phyloP scores from a whole-genome alignment of 495 filamentous ascomycete species.

The Rusavskia elegans region DNA sequence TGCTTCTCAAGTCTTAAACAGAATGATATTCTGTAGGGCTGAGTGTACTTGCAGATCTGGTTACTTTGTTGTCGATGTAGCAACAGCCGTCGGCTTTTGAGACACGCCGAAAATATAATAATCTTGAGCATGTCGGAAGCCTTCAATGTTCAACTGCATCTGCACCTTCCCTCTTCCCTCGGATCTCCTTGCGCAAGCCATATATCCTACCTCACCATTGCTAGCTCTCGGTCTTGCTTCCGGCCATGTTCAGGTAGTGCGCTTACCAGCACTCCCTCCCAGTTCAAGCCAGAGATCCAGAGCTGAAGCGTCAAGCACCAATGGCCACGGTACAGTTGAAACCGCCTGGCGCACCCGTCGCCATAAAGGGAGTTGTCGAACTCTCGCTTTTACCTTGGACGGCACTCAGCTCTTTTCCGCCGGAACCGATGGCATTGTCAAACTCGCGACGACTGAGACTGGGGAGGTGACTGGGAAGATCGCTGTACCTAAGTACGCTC shows the following conservation, averaged over 20 bases:
- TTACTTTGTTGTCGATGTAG: no score
- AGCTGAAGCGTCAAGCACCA: constrained; percentile 30
- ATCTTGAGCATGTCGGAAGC: no score
- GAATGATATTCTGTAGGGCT: no score
- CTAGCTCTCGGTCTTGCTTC: constrained; percentile 70
- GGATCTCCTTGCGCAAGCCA: constrained; percentile 77
- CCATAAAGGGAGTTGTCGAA: constrained; percentile 84
- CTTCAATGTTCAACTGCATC: constrained; percentile 63
- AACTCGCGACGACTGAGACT: constrained; percentile 65
- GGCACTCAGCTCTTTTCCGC: constrained; percentile 69
- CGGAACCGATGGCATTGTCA: constrained; percentile 79
- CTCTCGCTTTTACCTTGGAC: constrained; percentile 59
- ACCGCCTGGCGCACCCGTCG: constrained; percentile 74
- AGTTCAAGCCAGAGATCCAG: constrained; percentile 18
- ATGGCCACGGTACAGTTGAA: constrained; percentile 61
- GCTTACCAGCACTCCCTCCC: constrained; percentile 40
- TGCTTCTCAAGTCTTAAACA: no score
- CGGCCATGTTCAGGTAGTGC: constrained; percentile 77
- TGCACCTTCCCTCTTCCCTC: constrained; percentile 76
- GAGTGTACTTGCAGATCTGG: no score
- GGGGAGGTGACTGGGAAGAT: constrained; percentile 68
- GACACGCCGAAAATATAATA: no score
- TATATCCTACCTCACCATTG: constrained; percentile 71
- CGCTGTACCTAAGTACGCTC: constrained; percentile 21
- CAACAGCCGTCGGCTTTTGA: no score